These are phyloP conservation scores for Penicillium cataractarum DNA, from an alignment of 495 filamentous ascomycete species.

Conservation along the genomic window DNA sequence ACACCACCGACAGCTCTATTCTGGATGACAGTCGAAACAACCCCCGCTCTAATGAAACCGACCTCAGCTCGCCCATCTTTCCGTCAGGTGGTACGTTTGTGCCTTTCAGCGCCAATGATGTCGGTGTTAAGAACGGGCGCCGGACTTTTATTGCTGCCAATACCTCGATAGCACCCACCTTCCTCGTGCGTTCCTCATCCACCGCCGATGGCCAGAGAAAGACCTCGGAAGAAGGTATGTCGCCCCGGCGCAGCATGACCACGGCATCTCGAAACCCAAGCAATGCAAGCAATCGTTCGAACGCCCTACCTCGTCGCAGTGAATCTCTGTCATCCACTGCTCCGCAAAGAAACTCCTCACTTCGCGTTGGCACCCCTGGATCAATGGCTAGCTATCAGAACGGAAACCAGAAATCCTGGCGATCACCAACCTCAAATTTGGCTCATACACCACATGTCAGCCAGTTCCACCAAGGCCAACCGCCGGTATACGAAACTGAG, in stretches of 20 bases:
- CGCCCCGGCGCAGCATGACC: slow-evolving; percentile 47
- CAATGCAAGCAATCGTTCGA: slow-evolving; percentile 29
- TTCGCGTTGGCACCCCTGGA: slow-evolving; percentile 21
- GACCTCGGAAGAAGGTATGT: slow-evolving; percentile 26
- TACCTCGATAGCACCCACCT: slow-evolving; percentile 31
- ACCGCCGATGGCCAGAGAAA: slow-evolving; percentile 28
- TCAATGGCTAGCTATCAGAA: slow-evolving; percentile 14
- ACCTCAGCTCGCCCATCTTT: slow-evolving; percentile 38
- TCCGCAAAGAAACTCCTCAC: slow-evolving; percentile 27
- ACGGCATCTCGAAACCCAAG: slow-evolving; percentile 35
- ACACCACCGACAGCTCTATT: slow-evolving; percentile 54
- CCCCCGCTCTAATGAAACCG: slow-evolving; percentile 33
- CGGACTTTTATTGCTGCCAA: slow-evolving; percentile 31
- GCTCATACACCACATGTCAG: slow-evolving; percentile 32
- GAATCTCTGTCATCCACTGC: slow-evolving; percentile 39
- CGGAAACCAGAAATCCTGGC: slow-evolving; percentile 12
- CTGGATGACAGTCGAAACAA: slow-evolving; percentile 43
- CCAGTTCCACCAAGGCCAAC: slow-evolving; percentile 29
- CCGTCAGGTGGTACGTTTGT: slow-evolving; percentile 45
- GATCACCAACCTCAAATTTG: slow-evolving; percentile 24
- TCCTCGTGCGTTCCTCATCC: slow-evolving; percentile 37
- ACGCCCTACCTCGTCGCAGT: slow-evolving; percentile 37
- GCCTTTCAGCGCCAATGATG: slow-evolving; percentile 49
- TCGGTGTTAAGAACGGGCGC: slow-evolving; percentile 43
- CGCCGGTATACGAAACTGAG: slow-evolving; percentile 30